Base-by-base conservation (phyloP, 1,139 yeast genomes). In the Lodderomyces margitis region DNA sequence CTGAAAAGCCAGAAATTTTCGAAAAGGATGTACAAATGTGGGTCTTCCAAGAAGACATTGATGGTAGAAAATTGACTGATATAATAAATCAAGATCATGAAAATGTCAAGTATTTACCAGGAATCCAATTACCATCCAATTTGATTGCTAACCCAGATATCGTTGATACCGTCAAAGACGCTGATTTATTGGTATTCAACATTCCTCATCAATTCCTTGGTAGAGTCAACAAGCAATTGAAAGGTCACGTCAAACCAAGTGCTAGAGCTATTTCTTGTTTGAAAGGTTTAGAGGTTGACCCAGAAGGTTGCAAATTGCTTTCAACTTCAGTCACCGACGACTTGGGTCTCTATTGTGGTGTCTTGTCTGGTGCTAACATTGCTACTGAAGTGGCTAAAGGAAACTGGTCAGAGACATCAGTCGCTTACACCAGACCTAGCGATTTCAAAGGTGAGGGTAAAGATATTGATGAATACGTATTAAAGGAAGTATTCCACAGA, bases 351-450 rank as follows among this genome's bases (percentile, higher is more conserved):
- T 80, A 84, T 66, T 91, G 97, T 69, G 98, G 98, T 63, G 96
- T 89, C 16, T 74, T 91, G 45, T 85, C 95, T 2, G 98, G 98
- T 46, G 98, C 98, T 45, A 91, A 91, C 68, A 75, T 91, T 53
- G 98, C 98, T 44, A 85, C 88, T 41, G 98, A 91, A 68, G 96
- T 91, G 45, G 98, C 98, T 48, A 78, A 76, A 62, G 87, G 86
- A 62, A 86, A 86, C 66, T 91, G 92, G 89, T 86, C 95, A 31
- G 98, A 91, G 68, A 89, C 98, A 46, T 87, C 98, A 14, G 85
- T 91, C 47, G 98, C 96, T 11, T 91, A 87, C 71, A 81, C 80
- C 43, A 55, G 74, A 15, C 95, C 96, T 34, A 60, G 61, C 19
- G 87, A 86, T 64, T 81, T 70, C 72, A 70, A 75, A 57, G 95